Evolutionary conservation across 129 eudicot species (phyloP).

Genomic region (Glebionis coronaria): DNA sequence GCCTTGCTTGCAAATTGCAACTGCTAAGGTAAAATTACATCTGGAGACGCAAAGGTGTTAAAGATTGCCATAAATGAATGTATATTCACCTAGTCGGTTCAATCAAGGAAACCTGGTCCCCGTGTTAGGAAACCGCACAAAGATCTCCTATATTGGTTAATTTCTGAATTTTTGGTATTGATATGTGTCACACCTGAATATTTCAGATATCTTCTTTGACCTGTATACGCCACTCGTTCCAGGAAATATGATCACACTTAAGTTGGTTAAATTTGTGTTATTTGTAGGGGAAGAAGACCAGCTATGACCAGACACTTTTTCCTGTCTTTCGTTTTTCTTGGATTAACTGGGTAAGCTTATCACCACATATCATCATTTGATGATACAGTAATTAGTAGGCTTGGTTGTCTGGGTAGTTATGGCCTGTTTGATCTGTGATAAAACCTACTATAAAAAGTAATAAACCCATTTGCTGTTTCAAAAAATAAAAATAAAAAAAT

Average conservation of each 20-base stretch:
- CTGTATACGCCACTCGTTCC: slow-evolving; percentile 4
- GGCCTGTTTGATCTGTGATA: too few relatives aligned
- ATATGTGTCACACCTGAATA: neutral
- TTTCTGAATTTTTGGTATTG: slow-evolving; percentile 6
- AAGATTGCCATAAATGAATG: neutral
- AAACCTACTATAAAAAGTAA: too few relatives aligned
- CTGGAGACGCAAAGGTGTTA: too few relatives aligned
- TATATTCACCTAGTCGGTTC: slow-evolving; percentile 1
- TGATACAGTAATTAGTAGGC: too few relatives aligned
- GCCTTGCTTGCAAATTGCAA: too few relatives aligned
- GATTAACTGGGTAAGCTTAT: slow-evolving; percentile 85
- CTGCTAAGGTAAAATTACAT: too few relatives aligned
- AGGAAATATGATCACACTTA: slow-evolving; percentile 26
- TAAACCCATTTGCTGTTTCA: too few relatives aligned
- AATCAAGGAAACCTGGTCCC: neutral
- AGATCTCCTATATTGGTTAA: neutral
- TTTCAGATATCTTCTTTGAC: slow-evolving; percentile 11
- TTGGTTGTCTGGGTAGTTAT: too few relatives aligned
- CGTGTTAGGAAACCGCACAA: neutral
- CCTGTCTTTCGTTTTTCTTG: slow-evolving; percentile 77
- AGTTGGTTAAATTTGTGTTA: slow-evolving; percentile 12
- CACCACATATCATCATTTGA: neutral
- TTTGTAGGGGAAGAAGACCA: slow-evolving; percentile 72
- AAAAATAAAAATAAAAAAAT: too few relatives aligned
- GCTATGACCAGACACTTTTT: slow-evolving; percentile 65